These are phyloP conservation scores for Beta vulgaris DNA, from an alignment of 148 eudicot genomes.

Conservation along the genomic window DNA sequence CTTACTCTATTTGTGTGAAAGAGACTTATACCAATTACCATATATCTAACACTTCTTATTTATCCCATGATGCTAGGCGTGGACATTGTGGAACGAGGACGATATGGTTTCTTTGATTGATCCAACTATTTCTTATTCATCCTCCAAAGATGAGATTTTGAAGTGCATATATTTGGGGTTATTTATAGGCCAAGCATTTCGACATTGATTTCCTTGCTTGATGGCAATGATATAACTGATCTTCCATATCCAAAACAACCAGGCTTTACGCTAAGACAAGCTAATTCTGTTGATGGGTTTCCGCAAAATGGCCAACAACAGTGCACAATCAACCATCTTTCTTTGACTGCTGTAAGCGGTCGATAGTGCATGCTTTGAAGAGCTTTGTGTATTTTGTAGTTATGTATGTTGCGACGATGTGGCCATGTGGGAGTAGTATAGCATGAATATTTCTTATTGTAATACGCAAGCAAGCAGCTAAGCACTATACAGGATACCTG, in stretches of 20 bases:
- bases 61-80: no score
- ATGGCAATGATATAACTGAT: constrained; percentile 13
- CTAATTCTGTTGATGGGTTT: neutral
- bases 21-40: no score
- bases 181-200: constrained; percentile 40
- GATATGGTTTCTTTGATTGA: constrained; percentile 24
- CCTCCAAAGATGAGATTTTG: constrained; percentile 19
- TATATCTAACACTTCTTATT: no score
- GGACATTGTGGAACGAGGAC: constrained; percentile 46
- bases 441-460: no score
- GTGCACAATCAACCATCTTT: neutral
- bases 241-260: constrained; percentile 39
- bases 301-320: neutral
- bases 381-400: no score
- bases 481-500: no score
- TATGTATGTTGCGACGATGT: no score
- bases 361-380: neutral
- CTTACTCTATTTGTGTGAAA: no score
- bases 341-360: constrained; percentile 5
- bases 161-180: constrained; percentile 43
- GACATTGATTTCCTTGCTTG: constrained; percentile 34
- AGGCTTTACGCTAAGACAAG: constrained; percentile 23
- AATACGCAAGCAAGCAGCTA: no score
- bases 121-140: constrained; percentile 10
- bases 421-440: no score